Evolutionary conservation across 2,329 filamentous ascomycete species (phyloP).

Genomic region (Diplocarpon mali): DNA sequence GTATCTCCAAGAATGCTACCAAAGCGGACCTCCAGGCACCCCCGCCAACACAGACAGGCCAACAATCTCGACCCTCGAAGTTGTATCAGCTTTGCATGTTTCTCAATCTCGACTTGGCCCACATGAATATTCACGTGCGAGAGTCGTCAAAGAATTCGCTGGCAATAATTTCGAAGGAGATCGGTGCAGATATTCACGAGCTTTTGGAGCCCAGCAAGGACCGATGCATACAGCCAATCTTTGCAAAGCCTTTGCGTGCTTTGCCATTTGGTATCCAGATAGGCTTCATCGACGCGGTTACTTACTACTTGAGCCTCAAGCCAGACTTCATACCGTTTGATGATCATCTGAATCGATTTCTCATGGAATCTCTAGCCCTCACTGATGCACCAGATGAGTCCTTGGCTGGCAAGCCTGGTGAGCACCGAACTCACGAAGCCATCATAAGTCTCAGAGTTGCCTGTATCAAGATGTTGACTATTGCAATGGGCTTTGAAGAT

Average conservation of each 20-base stretch:
- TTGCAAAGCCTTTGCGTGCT: conserved; percentile 85
- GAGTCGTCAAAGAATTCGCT: conserved; percentile 76
- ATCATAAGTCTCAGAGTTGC: conserved; percentile 88
- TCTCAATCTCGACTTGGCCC: conserved; percentile 78
- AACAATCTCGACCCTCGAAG: conserved; percentile 48
- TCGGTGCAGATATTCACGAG: conserved; percentile 73
- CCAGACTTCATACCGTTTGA: conserved; percentile 85
- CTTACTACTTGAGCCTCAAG: conserved; percentile 84
- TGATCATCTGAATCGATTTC: conserved; percentile 75
- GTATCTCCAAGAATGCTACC: conserved; percentile 67
- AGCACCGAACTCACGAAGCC: conserved; percentile 90
- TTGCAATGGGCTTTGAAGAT: conserved; percentile 85
- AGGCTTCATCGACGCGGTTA: conserved; percentile 95
- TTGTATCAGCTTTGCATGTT: conserved; percentile 71
- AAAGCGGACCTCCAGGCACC: conserved; percentile 59
- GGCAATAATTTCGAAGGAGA: conserved; percentile 66
- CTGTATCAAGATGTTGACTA: conserved; percentile 85
- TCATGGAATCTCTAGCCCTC: conserved; percentile 87
- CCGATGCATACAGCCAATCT: conserved; percentile 79
- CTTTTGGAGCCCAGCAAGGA: conserved; percentile 85
- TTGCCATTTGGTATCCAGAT: conserved; percentile 93
- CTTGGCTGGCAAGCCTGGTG: conserved; percentile 80
- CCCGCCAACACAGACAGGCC: conserved; percentile 42
- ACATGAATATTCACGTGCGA: conserved; percentile 93
- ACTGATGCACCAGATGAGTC: conserved; percentile 93